These are phyloP conservation scores for Lupinus albus DNA, from an alignment of 306 rosid species.

Conservation along the genomic window DNA sequence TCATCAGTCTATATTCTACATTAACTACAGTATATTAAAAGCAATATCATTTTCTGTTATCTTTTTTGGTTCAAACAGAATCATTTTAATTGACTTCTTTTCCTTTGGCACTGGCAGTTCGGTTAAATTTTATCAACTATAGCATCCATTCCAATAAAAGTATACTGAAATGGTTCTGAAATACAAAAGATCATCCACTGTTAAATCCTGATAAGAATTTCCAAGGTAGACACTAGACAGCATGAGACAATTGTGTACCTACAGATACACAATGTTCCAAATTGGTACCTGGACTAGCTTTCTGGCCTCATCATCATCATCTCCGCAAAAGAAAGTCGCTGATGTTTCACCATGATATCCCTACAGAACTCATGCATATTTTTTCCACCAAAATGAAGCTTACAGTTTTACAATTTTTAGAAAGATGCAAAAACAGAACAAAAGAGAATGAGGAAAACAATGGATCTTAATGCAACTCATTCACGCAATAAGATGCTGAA, in stretches of 20 bases:
- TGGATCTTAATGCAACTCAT: constrained; percentile 5
- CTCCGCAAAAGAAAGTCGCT: constrained; percentile 84
- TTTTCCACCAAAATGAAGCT: constrained; percentile 30
- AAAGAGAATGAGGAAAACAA: not conserved
- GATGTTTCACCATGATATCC: constrained; percentile 94
- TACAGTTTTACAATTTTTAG: not conserved
- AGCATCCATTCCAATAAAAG: not conserved
- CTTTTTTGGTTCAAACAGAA: too few relatives aligned
- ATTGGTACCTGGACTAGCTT: constrained; percentile 73
- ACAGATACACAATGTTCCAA: constrained; percentile 21
- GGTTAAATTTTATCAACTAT: not conserved
- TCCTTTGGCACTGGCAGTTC: not conserved
- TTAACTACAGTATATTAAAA: too few relatives aligned
- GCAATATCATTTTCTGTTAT: too few relatives aligned
- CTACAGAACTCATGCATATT: constrained; percentile 53
- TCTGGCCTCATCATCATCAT: constrained; percentile 69
- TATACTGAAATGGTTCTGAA: not conserved
- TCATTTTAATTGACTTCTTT: not conserved
- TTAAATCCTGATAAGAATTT: not conserved
- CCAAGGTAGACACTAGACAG: not conserved
- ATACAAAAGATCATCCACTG: not conserved
- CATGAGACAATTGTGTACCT: not conserved
- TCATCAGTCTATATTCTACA: too few relatives aligned
- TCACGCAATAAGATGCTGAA: constrained; percentile 8
- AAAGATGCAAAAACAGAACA: constrained; percentile 27